A percentile compares a stretch with the other conserved stretches of the same genome.
Conservation (phyloP, 495 filamentous ascomycete species). For the Choiromyces venosus region DNA sequence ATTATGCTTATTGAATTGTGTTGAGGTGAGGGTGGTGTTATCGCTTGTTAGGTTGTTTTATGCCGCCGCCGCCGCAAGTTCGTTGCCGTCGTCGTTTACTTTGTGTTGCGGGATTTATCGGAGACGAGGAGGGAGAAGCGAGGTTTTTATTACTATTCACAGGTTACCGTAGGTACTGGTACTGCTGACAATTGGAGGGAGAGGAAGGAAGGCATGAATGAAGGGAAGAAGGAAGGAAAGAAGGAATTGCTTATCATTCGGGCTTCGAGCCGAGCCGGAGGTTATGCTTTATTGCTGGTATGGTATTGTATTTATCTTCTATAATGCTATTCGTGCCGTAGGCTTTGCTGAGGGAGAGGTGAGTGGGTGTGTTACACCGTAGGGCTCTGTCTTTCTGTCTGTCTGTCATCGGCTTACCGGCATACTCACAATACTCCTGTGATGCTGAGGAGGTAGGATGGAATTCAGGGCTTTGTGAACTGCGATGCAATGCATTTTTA, state of each 20-base stretch:
- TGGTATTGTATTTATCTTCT: no score
- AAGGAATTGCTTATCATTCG: not conserved
- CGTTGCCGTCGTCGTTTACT: not conserved
- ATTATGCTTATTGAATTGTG: no score
- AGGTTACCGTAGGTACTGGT: no score
- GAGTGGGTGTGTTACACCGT: not conserved
- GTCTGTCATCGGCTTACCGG: not conserved
- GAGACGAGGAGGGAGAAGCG: no score
- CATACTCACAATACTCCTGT: not conserved
- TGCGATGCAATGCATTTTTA: not conserved
- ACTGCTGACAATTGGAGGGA: no score
- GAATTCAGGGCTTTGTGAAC: not conserved
- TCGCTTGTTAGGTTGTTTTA: no score
- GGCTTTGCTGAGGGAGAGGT: not conserved
- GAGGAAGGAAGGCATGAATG: no score
- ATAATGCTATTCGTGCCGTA: not conserved
- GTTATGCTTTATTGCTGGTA: not conserved
- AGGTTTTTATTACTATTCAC: no score
- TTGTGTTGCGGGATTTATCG: not conserved
- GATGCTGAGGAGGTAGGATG: not conserved
- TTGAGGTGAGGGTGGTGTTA: not conserved
- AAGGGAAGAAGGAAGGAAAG: not conserved
- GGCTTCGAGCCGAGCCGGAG: not conserved
- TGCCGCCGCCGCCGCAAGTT: no score
- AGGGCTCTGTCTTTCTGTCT: not conserved